Evolutionary conservation across 225 moss, liverwort and hornwort genomes (phyloP), one percentile per base, ranked within the genome.

Genomic region (Bryoerythrophyllum caledonicum): DNA sequence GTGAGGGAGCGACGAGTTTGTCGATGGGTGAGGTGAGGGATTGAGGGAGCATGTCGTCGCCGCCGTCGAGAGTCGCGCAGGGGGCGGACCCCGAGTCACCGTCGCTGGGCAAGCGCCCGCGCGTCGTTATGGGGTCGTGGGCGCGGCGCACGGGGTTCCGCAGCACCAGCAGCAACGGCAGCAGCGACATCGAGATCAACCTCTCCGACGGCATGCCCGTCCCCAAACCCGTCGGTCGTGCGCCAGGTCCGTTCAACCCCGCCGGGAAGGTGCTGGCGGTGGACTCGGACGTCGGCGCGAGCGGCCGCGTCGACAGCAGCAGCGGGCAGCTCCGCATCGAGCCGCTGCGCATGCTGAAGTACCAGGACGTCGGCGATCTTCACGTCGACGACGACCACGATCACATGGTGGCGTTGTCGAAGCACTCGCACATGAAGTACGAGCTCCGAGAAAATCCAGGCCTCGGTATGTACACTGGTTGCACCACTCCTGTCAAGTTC

Each of bases 371-470:
- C 20, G 78, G 81, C 41, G 82, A 82, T 27, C 77, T 86, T 49
- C 48, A 49, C 48, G 60, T 90, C 90, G 20, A 88, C 16, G 20
- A 88, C 12, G 74, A 37, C 7, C 89, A 88, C 0, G 87, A 86
- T 13, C 81, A 88, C 30, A 60, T 72, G 21, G 67, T 77, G 44
- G 6, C 17, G 48, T 37, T 90, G 76, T 85, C 88, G 35, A 92
- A 92, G 72, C 85, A 90, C 82, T 90, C 92, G 72, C 96, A 90
- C 74, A 92, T 94, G 91, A 94, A 92, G 75, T 94, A 96, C 66
- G 96, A 96, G 78, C 86, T 96, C 60, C 81, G 92, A 17, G 96
- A 96, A 59, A 90, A 86, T 24, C 94, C 92, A 1, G 96, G 94
- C 35, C 82, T 91, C 0, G 83, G 96, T 94, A 13, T 44, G 44